Base-by-base conservation (phyloP, 2,329 filamentous ascomycete genomes). In the Corinectria fuckeliana region DNA sequence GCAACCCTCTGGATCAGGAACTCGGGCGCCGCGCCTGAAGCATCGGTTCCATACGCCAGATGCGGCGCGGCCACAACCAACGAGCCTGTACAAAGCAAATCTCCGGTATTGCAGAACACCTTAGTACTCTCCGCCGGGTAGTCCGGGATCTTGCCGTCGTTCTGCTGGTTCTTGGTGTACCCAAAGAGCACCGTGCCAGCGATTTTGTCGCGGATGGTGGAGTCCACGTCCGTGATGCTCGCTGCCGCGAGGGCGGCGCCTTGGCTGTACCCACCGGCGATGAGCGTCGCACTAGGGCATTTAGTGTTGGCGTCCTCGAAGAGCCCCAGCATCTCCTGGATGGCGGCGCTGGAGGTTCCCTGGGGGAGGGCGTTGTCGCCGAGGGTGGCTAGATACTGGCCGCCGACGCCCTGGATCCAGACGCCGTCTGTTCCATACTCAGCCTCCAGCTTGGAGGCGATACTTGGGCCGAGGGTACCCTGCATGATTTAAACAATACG, bases 371-470 rank as follows among this genome's bases (percentile, higher is more conserved):
- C 67, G 62, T 79, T 79, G 38, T 69, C 67, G 2, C 61, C 45
- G 2, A 78, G 48, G 8, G 59, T 61, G 0, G 76, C 78, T 1
- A 56, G 66, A 67, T 81, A 81, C 0, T 68, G 58, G 4, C 68
- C 67, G n/a, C 74, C 74, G 16, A 81, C 76, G 21, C 79, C 79
- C 63, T 81, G 79, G 23, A 79, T 73, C 74, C 74, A 76, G 53
- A 77, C 52, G 21, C 66, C 54, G n/a, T 36, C 56, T 4, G 9
- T 18, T 42, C 68, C 65, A 42, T 71, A 72, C 16, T 54, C 32
- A 18, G 45, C 56, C 26, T 72, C 66, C 1, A 77, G 63, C 30
- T 57, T 68, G 18, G 59, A 53, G 13, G 68, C 71, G 8, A 73
- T 53, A 10, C 34, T 52, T 7, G 72, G 71, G 3, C 74, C 74